Conservation (phyloP, 148 eudicot genomes). For the Fagopyrum homotropicum region DNA sequence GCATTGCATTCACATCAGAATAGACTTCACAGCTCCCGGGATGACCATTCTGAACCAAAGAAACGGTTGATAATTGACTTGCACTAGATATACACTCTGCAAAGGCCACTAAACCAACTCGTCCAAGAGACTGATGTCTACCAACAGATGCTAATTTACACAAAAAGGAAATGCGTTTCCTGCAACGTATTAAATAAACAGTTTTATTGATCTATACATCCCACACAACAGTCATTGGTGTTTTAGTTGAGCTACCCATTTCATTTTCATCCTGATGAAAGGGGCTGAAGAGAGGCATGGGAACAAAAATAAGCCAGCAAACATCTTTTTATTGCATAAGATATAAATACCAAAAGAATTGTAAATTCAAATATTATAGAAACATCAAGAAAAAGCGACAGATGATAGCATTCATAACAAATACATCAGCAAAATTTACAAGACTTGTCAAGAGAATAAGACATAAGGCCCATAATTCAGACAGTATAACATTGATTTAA, state of each 20-base stretch:
- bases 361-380: neutral
- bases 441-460: neutral
- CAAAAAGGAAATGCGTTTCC: slow-evolving; percentile 57
- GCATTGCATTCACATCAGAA: slow-evolving; percentile 16
- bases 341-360: neutral
- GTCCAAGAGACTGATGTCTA: slow-evolving; percentile 61
- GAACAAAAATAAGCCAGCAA: neutral
- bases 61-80: slow-evolving; percentile 44
- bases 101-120: slow-evolving; percentile 82
- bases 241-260: neutral
- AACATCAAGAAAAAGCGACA: neutral
- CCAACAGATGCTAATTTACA: slow-evolving; percentile 54
- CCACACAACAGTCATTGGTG: neutral
- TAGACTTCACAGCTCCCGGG: slow-evolving; percentile 16
- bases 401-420: neutral
- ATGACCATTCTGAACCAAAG: slow-evolving; percentile 23
- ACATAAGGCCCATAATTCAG: neutral
- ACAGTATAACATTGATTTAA: neutral
- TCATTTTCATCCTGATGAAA: neutral
- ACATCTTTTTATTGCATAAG: neutral
- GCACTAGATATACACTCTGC: slow-evolving; percentile 65
- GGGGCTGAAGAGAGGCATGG: neutral
- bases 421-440: neutral
- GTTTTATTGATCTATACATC: neutral
- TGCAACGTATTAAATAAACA: slow-evolving; percentile 25